Evolutionary conservation across 257 asterid species (phyloP).

Genomic region (Scutellaria baicalensis): DNA sequence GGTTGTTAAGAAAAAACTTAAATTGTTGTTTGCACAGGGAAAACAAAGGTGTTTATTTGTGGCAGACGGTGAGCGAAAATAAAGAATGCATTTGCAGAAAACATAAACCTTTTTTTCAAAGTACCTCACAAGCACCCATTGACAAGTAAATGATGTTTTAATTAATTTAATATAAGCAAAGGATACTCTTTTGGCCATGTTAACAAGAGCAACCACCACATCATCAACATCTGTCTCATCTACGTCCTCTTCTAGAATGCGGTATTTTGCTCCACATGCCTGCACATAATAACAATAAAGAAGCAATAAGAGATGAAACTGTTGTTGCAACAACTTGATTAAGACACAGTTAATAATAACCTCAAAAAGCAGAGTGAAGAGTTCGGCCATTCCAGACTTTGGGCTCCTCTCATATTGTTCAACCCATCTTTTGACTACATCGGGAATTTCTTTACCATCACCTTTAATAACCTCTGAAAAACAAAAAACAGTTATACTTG

Average conservation of each 20-base stretch:
- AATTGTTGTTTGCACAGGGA: background rate
- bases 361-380: conserved; percentile 81
- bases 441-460: conserved; percentile 69
- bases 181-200: conserved; percentile 81
- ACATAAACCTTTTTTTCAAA: background rate
- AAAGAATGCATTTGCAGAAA: background rate
- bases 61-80: background rate
- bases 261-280: conserved; percentile 93
- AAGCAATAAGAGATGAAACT: conserved; percentile 10
- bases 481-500: background rate
- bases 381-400: conserved; percentile 66
- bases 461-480: conserved; percentile 73
- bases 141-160: background rate
- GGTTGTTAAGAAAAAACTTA: conserved; percentile 38
- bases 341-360: conserved; percentile 30
- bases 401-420: conserved; percentile 70
- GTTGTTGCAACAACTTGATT: background rate
- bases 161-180: conserved; percentile 6
- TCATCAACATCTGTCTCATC: conserved; percentile 86
- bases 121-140: background rate
- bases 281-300: conserved; percentile 25
- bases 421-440: conserved; percentile 78
- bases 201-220: conserved; percentile 88
- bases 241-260: conserved; percentile 52
- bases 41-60: background rate